A percentile compares a stretch with the other conserved stretches of the same genome.
These are phyloP conservation scores for Actinomucor elegans DNA, from an alignment of 371 early-diverging fungal species.

Conservation along the genomic window DNA sequence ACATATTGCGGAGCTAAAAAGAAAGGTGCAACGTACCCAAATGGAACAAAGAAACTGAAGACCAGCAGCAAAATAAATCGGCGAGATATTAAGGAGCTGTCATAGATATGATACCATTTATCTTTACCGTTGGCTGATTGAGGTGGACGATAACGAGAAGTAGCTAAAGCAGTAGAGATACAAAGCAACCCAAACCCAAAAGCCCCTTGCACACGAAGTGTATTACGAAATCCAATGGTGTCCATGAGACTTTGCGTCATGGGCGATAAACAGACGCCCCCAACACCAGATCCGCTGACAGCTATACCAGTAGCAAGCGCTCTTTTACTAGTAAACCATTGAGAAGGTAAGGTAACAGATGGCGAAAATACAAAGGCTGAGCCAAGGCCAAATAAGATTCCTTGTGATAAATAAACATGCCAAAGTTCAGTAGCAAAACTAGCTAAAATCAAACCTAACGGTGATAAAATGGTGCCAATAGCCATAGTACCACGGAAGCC, in stretches of 20 bases:
- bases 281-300: conserved; percentile 75
- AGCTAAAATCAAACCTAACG: conserved; percentile 53
- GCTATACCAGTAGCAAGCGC: conserved; percentile 80
- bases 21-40: conserved; percentile 35
- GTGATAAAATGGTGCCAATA: conserved; percentile 54
- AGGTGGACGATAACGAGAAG: conserved; percentile 33
- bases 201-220: conserved; percentile 44
- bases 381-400: conserved; percentile 58
- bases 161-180: conserved; percentile 37
- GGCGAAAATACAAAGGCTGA: conserved; percentile 60
- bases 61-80: conserved; percentile 17
- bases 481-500: conserved; percentile 61
- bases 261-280: conserved; percentile 67
- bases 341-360: conserved; percentile 62
- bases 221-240: conserved; percentile 52
- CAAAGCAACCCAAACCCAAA: conserved; percentile 37
- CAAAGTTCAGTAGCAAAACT: conserved; percentile 58
- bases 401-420: conserved; percentile 69
- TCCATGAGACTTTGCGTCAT: conserved; percentile 54
- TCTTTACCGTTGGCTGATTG: conserved; percentile 5
- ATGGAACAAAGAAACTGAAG: conserved; percentile 30
- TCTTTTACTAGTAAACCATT: conserved; percentile 72
- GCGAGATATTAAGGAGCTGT: conserved; percentile 13
- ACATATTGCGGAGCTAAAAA: conserved; percentile 46
- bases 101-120: conserved; percentile 26